Conservation (phyloP, 2,329 filamentous ascomycete species). For the Xylariaceae sp. region DNA sequence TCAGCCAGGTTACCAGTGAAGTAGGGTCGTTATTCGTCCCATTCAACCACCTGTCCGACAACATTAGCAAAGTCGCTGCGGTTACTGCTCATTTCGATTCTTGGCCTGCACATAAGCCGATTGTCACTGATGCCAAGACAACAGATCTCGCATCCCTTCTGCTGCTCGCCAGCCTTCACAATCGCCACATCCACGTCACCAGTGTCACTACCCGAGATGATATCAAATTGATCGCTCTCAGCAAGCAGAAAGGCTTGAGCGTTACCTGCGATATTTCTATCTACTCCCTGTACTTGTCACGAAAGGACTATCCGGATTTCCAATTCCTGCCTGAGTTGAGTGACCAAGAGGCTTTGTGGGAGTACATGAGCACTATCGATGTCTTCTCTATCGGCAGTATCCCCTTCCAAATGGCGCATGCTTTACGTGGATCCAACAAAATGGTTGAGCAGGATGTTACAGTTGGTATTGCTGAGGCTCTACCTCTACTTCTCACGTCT, state of each 20-base stretch:
- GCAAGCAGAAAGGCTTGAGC: conserved; percentile 75
- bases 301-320: conserved; percentile 63
- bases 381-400: conserved; percentile 74
- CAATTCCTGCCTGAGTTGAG: conserved; percentile 58
- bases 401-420: conserved; percentile 66
- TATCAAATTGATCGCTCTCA: conserved; percentile 68
- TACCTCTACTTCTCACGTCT: conserved; percentile 70
- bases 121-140: conserved; percentile 74
- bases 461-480: conserved; percentile 64
- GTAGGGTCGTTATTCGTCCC: conserved; percentile 78
- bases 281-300: conserved; percentile 70
- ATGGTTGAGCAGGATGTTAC: conserved; percentile 51
- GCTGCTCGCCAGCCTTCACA: conserved; percentile 71
- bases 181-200: conserved; percentile 71
- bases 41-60: conserved; percentile 74
- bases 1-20: conserved; percentile 64
- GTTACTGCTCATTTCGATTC: conserved; percentile 73
- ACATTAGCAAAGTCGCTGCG: conserved; percentile 77
- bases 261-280: conserved; percentile 80
- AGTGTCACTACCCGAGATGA: conserved; percentile 78
- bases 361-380: conserved; percentile 66
- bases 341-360: conserved; percentile 70
- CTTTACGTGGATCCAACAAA: conserved; percentile 33
- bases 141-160: conserved; percentile 77
- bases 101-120: conserved; percentile 73